Base-by-base conservation (phyloP, 2,329 filamentous ascomycete species). In the Trichoderma sp. region DNA sequence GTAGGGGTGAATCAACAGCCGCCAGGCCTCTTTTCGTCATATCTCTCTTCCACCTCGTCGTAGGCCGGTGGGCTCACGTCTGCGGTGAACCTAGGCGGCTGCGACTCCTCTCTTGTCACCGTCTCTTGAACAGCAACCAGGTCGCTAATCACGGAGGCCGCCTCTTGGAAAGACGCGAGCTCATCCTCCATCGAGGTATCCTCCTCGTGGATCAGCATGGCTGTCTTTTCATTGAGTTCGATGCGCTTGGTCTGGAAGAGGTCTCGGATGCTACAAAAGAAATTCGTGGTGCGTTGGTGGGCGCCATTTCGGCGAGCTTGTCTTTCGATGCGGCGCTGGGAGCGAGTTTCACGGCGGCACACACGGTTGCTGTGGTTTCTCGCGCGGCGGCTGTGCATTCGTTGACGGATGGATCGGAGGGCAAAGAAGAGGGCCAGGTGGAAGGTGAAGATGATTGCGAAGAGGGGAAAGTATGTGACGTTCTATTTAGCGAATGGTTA, bases 121-220 rank as follows among this genome's bases (percentile, higher is more conserved):
- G 75, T 72, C 23, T 85, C 84, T 70, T 85, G 84, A 2, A 81
- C 83, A 6, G 82, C 79, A 26, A 87, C 80, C 66, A 87, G 79
- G 53, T 83, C 82, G 53, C 82, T 82, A 0, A 87, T 83, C 58
- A 86, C 79, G 6, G 80, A 80, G 7, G 84, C 84, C 2, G 82
- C 85, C 65, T 81, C 80, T 2, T 85, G 81, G 77, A 87, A 84
- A 63, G 82, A 80, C 3, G 84, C 82, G 73, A 87, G 82, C 75
- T 86, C 85, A 74, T 86, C 81, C 73, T 85, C 83, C 82, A 87
- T 84, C 3, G 64, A 74, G 68, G 66, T 74, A 72, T 59, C 64
- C 73, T 68, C 66, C 9, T 68, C 66, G 9, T 28, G 30, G 20
- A 69, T 28, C 39, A 69, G 8, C 67, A 69, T 36, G 39, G 39